These are phyloP conservation scores for Austropuccinia psidii DNA, from an alignment of 1,284 basidiomycete genomes.

Conservation along the genomic window DNA sequence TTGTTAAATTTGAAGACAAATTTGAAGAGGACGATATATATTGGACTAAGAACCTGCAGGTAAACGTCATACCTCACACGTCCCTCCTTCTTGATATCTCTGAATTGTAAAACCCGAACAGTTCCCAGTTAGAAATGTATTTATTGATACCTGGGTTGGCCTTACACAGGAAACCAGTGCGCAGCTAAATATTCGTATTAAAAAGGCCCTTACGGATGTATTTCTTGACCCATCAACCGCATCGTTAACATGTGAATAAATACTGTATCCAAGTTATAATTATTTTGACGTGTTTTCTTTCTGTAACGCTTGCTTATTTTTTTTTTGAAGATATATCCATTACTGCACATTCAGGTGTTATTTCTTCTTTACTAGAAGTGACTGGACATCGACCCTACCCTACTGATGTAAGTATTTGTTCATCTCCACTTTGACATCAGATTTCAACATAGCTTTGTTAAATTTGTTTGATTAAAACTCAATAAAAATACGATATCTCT, in stretches of 20 bases:
- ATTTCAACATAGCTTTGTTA: background rate
- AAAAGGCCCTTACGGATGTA: background rate
- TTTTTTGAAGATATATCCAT: slow-evolving; percentile 46
- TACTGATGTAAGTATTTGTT: background rate
- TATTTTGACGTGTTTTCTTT: background rate
- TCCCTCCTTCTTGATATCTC: background rate
- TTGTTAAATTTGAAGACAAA: slow-evolving; percentile 14
- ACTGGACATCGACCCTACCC: slow-evolving; percentile 20
- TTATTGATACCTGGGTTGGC: background rate
- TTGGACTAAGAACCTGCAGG: slow-evolving; percentile 20
- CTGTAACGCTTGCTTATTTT: background rate
- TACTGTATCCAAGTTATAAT: background rate
- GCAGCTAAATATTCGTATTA: slow-evolving; percentile 15
- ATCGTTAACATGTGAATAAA: background rate
- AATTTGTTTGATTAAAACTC: background rate
- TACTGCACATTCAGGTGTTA: slow-evolving; percentile 51
- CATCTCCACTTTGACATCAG: background rate
- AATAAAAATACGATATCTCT: too few relatives aligned
- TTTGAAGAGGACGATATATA: slow-evolving; percentile 8
- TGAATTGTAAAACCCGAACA: background rate
- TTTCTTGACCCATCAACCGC: background rate
- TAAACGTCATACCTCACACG: background rate
- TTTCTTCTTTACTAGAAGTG: slow-evolving; percentile 38
- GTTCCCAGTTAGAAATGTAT: background rate
- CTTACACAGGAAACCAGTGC: slow-evolving; percentile 7